Evolutionary conservation across 2,329 filamentous ascomycete species (phyloP).

Genomic region (Plenodomus biglobosus): DNA sequence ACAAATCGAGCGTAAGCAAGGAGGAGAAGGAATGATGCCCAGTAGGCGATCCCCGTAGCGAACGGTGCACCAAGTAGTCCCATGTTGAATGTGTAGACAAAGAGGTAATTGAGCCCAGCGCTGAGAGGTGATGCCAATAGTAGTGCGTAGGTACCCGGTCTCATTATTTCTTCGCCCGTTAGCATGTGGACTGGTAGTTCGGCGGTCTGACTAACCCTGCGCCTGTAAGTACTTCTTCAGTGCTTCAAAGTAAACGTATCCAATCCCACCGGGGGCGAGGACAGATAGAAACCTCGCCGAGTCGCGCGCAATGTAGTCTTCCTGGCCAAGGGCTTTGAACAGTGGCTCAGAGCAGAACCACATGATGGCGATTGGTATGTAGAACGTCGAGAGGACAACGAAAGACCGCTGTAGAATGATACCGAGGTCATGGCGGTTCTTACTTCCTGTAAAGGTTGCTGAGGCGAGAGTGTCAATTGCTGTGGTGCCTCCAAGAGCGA

Average conservation of each 20-base stretch:
- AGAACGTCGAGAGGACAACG: slow-evolving; percentile 70
- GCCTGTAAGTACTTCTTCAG: slow-evolving; percentile 66
- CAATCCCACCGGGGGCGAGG: slow-evolving; percentile 77
- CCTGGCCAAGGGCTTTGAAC: slow-evolving; percentile 74
- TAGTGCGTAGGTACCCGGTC: slow-evolving; percentile 64
- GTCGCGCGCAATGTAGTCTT: slow-evolving; percentile 72
- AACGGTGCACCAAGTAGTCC: slow-evolving; percentile 78
- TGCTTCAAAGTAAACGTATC: slow-evolving; percentile 84
- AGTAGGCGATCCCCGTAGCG: slow-evolving; percentile 83
- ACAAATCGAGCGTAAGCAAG: slow-evolving; percentile 73
- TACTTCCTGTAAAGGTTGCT: slow-evolving; percentile 77
- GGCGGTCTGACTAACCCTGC: slow-evolving; percentile 48
- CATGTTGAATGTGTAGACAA: slow-evolving; percentile 70
- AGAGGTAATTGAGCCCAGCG: slow-evolving; percentile 62
- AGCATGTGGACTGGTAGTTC: background rate
- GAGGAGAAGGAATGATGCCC: slow-evolving; percentile 76
- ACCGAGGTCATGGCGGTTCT: slow-evolving; percentile 76
- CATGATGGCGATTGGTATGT: slow-evolving; percentile 69
- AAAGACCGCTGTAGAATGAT: slow-evolving; percentile 76
- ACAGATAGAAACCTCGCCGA: slow-evolving; percentile 72
- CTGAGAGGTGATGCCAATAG: slow-evolving; percentile 63
- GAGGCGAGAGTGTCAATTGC: slow-evolving; percentile 84
- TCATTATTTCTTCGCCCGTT: slow-evolving; percentile 57
- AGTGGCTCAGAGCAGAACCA: slow-evolving; percentile 76
- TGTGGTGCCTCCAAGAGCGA: slow-evolving; percentile 81